Evolutionary conservation across 768 basidiomycete species (phyloP).

Genomic region (Podaxis mareebaensis): DNA sequence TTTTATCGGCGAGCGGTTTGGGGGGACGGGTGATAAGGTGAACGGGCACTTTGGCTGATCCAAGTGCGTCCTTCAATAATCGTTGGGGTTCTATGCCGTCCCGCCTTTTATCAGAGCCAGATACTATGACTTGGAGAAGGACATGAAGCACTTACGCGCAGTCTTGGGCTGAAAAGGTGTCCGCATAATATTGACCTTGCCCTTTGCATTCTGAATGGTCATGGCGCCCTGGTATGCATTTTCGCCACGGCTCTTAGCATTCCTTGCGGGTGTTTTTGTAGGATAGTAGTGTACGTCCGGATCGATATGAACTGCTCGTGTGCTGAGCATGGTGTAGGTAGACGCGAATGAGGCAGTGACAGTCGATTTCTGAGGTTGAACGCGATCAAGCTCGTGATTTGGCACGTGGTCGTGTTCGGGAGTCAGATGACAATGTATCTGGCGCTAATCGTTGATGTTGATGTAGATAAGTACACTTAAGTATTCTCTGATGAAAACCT

Average conservation of each 20-base stretch:
- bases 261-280: slow-evolving; percentile 60
- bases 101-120: neutral
- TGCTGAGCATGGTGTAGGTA: slow-evolving; percentile 35
- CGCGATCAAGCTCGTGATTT: neutral
- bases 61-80: slow-evolving; percentile 23
- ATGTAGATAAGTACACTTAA: neutral
- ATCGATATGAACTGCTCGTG: slow-evolving; percentile 32
- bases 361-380: neutral
- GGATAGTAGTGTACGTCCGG: slow-evolving; percentile 32
- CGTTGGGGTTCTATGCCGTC: slow-evolving; percentile 20
- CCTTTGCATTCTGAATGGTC: slow-evolving; percentile 46
- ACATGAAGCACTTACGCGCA: slow-evolving; percentile 28
- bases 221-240: slow-evolving; percentile 48
- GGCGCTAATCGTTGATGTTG: neutral
- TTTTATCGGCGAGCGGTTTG: slow-evolving; percentile 72
- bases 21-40: slow-evolving; percentile 24
- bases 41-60: slow-evolving; percentile 22
- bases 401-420: neutral
- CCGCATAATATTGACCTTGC: slow-evolving; percentile 26
- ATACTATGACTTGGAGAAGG: neutral
- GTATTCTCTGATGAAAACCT: no score
- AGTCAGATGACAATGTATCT: neutral
- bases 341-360: no score
- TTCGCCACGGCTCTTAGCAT: slow-evolving; percentile 42
- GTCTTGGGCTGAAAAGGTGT: slow-evolving; percentile 38